A percentile compares a stretch with the other conserved stretches of the same genome.
These are phyloP conservation scores for Hydnomerulius pinastri DNA, from an alignment of 768 basidiomycete genomes.

Conservation along the genomic window DNA sequence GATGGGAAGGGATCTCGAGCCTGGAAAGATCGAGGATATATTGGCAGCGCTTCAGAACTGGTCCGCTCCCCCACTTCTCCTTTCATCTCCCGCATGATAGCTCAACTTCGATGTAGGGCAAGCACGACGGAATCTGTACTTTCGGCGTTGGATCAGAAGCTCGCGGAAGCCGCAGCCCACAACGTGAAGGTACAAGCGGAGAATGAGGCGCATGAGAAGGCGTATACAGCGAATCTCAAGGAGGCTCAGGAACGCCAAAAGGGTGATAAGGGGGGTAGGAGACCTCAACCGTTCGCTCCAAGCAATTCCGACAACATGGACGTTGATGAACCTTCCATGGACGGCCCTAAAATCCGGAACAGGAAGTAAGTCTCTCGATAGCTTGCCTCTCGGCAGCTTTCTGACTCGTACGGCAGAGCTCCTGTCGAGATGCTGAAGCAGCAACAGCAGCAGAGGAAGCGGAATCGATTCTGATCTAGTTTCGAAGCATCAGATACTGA, in stretches of 20 bases:
- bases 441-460: conserved; percentile 57
- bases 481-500: no score
- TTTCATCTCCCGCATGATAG: neutral
- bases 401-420: conserved; percentile 19
- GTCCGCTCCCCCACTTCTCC: conserved; percentile 39
- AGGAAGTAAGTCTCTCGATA: conserved; percentile 51
- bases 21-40: conserved; percentile 62
- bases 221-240: conserved; percentile 53
- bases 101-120: conserved; percentile 48
- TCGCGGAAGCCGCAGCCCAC: conserved; percentile 54
- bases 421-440: conserved; percentile 42
- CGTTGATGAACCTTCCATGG: conserved; percentile 58
- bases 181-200: conserved; percentile 39
- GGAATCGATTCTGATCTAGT: conserved; percentile 53
- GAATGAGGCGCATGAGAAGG: conserved; percentile 58
- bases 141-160: conserved; percentile 69
- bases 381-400: neutral
- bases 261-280: conserved; percentile 47
- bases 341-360: conserved; percentile 51
- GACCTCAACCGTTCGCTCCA: conserved; percentile 18
- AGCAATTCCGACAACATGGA: conserved; percentile 54
- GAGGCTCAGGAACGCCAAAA: conserved; percentile 67
- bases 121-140: conserved; percentile 71
- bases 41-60: conserved; percentile 66
- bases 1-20: conserved; percentile 89